Base-by-base conservation (phyloP, 495 filamentous ascomycete species). In the Annulohypoxylon bovei region DNA sequence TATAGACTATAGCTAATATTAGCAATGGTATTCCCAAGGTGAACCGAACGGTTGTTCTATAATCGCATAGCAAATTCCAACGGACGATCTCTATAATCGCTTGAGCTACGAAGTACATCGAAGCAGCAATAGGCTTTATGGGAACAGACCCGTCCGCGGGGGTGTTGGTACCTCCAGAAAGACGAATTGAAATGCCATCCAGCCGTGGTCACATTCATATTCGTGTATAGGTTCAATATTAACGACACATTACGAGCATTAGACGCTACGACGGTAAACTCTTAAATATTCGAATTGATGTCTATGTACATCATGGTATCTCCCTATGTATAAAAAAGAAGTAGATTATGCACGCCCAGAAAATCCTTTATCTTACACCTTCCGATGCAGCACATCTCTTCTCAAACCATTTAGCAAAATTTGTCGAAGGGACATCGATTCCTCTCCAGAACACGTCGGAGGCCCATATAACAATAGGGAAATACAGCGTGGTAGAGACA, bases 361-460 rank as follows among this genome's bases (percentile, higher is more conserved):
- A 28, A 6, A 28, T 22, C 20, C 11, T 66, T 50, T 58, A 68
- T 52, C 69, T 33, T 25, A 28, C 47, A 47, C 46, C 25, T 39
- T 56, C 30, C 4, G 64, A 28, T 23, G 66, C 55, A 33, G 71
- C 68, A 53, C 72, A 77, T 25, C 33, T 75, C 64, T 72, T 79
- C 72, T 88, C 86, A 14, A 88, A 54, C 81, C 84, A 86, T 42
- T 79, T 80, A 25, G 87, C 83, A 68, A 89, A 83, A 49, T 81
- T 82, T 2, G 88, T 86, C 57, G 84, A 86, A 8, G 82, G 84
- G 9, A 84, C 77, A 71, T 89, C 87, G 18, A 89, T 80, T 9
- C 76, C 74, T 3, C 86, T 80, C 86, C 87, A 88, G 67, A 87
- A 88, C n/a, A 88, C 40, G 73, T 89, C 87, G 4, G 83, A 86